These are phyloP conservation scores for Gossypium laxum DNA, from an alignment of 441 rosid species.

Conservation along the genomic window DNA sequence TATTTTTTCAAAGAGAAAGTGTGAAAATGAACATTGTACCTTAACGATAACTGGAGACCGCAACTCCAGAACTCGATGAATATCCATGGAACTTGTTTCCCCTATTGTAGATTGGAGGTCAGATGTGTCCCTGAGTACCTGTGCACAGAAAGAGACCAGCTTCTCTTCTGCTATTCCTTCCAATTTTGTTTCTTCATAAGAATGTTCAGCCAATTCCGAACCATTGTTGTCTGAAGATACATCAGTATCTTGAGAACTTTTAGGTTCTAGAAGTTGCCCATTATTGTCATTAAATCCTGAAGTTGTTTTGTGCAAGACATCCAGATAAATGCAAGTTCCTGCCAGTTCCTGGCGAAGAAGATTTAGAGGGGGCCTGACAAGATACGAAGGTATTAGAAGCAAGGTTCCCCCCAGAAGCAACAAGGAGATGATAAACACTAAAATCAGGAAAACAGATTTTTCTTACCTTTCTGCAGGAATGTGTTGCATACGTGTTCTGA, in stretches of 20 bases:
- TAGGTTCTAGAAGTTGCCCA: constrained; percentile 25
- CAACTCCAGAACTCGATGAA: constrained; percentile 80
- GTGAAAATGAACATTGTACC: constrained; percentile 33
- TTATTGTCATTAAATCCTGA: constrained; percentile 26
- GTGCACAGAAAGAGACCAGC: constrained; percentile 81
- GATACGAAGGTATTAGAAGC: constrained; percentile 10
- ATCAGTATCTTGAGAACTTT: constrained; percentile 19
- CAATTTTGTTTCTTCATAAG: constrained; percentile 40
- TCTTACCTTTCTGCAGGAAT: constrained; percentile 75
- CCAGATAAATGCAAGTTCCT: constrained; percentile 77
- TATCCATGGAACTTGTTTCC: constrained; percentile 73
- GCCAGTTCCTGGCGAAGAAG: constrained; percentile 90
- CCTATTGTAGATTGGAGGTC: constrained; percentile 70
- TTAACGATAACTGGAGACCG: constrained; percentile 87
- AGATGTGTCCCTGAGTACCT: constrained; percentile 74
- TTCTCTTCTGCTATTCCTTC: constrained; percentile 76
- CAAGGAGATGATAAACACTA: constrained; percentile 1
- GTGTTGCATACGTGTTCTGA: constrained; percentile 71
- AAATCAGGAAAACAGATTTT: constrained; percentile 1
- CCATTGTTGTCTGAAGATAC: constrained; percentile 19
- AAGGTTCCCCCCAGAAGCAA: background rate
- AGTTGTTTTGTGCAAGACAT: constrained; percentile 80
- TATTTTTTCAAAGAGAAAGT: background rate
- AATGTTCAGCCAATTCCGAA: background rate
- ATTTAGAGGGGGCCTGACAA: constrained; percentile 78